A percentile compares a stretch with the other conserved stretches of the same genome.
These are phyloP conservation scores for Sugiyamaella japonica DNA, from an alignment of 1,139 yeast genomes.

Conservation along the genomic window DNA sequence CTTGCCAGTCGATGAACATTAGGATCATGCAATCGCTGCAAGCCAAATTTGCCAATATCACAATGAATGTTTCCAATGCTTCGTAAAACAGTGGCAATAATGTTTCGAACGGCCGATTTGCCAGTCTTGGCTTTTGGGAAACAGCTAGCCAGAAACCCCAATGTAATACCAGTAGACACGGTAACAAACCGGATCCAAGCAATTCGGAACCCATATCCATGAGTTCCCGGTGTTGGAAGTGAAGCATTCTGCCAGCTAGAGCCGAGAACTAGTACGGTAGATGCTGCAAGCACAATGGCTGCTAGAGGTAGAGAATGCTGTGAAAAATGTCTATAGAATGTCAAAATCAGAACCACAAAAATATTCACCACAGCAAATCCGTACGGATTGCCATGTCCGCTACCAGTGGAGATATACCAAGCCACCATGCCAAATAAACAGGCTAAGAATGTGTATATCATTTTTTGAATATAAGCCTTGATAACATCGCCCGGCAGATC, in stretches of 20 bases:
- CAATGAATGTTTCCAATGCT: slow-evolving; percentile 35
- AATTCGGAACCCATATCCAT: slow-evolving; percentile 38
- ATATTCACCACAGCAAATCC: slow-evolving; percentile 40
- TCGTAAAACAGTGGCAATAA: slow-evolving; percentile 28
- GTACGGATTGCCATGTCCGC: slow-evolving; percentile 36
- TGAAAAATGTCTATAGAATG: slow-evolving; percentile 38
- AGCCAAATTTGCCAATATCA: slow-evolving; percentile 34
- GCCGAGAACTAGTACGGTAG: slow-evolving; percentile 37
- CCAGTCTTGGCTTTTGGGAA: slow-evolving; percentile 39
- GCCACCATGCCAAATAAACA: slow-evolving; percentile 38
- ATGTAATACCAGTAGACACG: slow-evolving; percentile 37
- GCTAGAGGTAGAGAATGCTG: slow-evolving; percentile 36
- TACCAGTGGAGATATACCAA: slow-evolving; percentile 42
- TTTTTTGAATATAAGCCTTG: slow-evolving; percentile 34
- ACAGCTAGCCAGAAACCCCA: slow-evolving; percentile 38
- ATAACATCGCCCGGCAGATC: slow-evolving; percentile 41
- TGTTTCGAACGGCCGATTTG: slow-evolving; percentile 31
- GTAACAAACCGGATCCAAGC: slow-evolving; percentile 42
- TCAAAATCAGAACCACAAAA: slow-evolving; percentile 31
- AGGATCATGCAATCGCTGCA: slow-evolving; percentile 30
- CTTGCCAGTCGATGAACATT: slow-evolving; percentile 26
- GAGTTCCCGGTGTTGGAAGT: slow-evolving; percentile 18
- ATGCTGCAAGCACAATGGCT: slow-evolving; percentile 37
- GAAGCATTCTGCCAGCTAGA: slow-evolving; percentile 37
- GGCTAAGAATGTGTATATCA: slow-evolving; percentile 37